Evolutionary conservation across 768 basidiomycete species (phyloP).

Genomic region (Strobilomyces echinocephalus): DNA sequence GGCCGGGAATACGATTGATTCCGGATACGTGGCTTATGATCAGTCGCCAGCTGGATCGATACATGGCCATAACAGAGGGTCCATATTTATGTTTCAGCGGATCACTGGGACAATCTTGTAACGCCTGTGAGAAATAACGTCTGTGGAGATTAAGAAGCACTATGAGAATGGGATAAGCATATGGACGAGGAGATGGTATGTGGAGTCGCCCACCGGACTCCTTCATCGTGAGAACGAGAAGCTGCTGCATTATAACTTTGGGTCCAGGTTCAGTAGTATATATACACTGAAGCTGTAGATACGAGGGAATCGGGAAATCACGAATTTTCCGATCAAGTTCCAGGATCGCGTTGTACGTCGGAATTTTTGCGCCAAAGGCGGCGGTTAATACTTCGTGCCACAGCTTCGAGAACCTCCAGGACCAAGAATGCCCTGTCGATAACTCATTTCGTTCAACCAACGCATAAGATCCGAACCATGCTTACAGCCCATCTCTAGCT

Average conservation of each 20-base stretch:
- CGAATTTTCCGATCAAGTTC: slow-evolving; percentile 58
- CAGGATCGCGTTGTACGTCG: slow-evolving; percentile 48
- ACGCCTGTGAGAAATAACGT: slow-evolving; percentile 61
- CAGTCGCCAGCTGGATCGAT: slow-evolving; percentile 67
- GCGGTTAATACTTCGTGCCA: slow-evolving; percentile 47
- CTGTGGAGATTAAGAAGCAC: slow-evolving; percentile 64
- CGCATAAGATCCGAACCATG: not conserved
- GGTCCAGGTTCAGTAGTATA: slow-evolving; percentile 13
- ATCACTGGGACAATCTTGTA: slow-evolving; percentile 56
- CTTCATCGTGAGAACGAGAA: slow-evolving; percentile 42
- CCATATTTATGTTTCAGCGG: slow-evolving; percentile 57
- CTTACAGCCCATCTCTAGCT: slow-evolving; percentile 42
- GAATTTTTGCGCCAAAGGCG: slow-evolving; percentile 49
- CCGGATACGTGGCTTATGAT: slow-evolving; percentile 46
- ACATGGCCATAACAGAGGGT: slow-evolving; percentile 67
- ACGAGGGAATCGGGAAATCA: slow-evolving; percentile 49
- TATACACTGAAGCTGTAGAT: slow-evolving; percentile 38
- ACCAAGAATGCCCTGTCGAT: slow-evolving; percentile 51
- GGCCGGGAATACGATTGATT: slow-evolving; percentile 37
- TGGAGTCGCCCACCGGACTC: slow-evolving; percentile 41
- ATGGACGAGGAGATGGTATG: not conserved
- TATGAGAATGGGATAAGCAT: slow-evolving; percentile 19
- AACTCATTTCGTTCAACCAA: not conserved
- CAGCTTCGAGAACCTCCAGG: slow-evolving; percentile 49
- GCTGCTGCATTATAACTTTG: slow-evolving; percentile 36